Percentiles rank a stretch among this genome's conserved stretches.
phyloP scores from a whole-genome alignment of 78 protist species.

The Dictyostelium capitatum region DNA sequence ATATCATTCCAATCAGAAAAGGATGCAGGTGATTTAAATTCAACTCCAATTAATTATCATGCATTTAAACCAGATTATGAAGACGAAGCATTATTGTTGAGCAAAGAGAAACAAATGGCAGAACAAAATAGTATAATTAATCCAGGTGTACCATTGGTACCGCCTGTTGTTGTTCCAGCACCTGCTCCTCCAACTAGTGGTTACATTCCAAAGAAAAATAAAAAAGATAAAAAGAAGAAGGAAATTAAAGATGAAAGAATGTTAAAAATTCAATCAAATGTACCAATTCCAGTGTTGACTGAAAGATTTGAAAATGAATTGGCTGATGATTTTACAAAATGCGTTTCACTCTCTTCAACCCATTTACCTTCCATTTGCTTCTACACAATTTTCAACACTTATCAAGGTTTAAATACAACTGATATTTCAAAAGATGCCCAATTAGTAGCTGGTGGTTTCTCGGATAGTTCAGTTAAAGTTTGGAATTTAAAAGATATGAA shows the following conservation, averaged over 20 bases:
- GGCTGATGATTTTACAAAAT: slow-evolving; percentile 75
- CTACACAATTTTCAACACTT: slow-evolving; percentile 88
- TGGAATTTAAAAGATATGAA: slow-evolving; percentile 83
- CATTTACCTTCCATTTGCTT: slow-evolving; percentile 89
- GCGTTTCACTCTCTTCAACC: slow-evolving; percentile 68
- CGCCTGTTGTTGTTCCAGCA: not conserved
- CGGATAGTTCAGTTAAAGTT: slow-evolving; percentile 83
- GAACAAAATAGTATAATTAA: not conserved
- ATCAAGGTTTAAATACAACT: slow-evolving; percentile 69
- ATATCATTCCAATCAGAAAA: slow-evolving; percentile 56
- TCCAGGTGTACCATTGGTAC: slow-evolving; percentile 7
- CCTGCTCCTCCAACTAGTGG: not conserved
- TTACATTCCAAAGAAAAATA: slow-evolving; percentile 19
- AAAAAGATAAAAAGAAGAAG: slow-evolving; percentile 48
- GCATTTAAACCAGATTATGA: slow-evolving; percentile 53
- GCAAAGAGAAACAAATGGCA: slow-evolving; percentile 10
- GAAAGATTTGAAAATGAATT: slow-evolving; percentile 65
- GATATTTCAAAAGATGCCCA: slow-evolving; percentile 64
- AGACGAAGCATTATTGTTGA: slow-evolving; percentile 8
- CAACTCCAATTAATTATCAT: slow-evolving; percentile 42
- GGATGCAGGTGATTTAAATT: slow-evolving; percentile 53
- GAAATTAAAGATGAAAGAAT: slow-evolving; percentile 49
- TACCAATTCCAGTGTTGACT: slow-evolving; percentile 62
- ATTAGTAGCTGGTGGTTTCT: slow-evolving; percentile 79
- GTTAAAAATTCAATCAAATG: slow-evolving; percentile 58